These are phyloP conservation scores for Backusella psychrophila DNA, from an alignment of 192 early-diverging fungal species.

Conservation along the genomic window DNA sequence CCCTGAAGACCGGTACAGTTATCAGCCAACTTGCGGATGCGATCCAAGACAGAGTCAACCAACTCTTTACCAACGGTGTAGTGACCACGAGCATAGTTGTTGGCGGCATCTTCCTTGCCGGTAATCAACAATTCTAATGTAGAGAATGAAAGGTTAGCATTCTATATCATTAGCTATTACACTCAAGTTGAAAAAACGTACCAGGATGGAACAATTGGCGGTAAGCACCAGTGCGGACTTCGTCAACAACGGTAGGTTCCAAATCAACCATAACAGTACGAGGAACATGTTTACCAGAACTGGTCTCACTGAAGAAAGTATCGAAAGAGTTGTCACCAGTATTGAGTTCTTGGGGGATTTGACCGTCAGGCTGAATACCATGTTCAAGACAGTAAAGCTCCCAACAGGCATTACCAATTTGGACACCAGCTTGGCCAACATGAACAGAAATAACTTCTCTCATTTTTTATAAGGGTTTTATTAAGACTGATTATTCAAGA, in stretches of 20 bases:
- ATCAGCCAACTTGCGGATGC: constrained; percentile 49
- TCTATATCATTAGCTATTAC: not conserved
- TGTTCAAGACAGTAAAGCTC: constrained; percentile 54
- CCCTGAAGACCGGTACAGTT: constrained; percentile 50
- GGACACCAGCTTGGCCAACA: constrained; percentile 66
- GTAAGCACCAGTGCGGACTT: constrained; percentile 47
- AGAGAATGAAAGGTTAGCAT: not conserved
- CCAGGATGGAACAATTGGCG: constrained; percentile 50
- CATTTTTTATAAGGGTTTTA: constrained; percentile 31
- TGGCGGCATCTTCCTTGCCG: constrained; percentile 55
- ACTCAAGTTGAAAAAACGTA: not conserved
- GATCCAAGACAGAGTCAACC: constrained; percentile 48
- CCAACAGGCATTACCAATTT: constrained; percentile 88
- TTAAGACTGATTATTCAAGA: constrained; percentile 6
- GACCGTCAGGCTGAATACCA: constrained; percentile 38
- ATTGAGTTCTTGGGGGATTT: constrained; percentile 23
- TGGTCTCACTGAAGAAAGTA: constrained; percentile 48
- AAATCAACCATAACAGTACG: constrained; percentile 49
- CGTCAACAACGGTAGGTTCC: constrained; percentile 48
- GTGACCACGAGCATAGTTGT: constrained; percentile 57
- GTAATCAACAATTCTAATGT: constrained; percentile 40
- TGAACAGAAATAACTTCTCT: constrained; percentile 45
- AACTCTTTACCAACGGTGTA: constrained; percentile 55
- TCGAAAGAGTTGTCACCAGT: constrained; percentile 38
- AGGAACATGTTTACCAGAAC: constrained; percentile 41